These are phyloP conservation scores for Artemisia argyi DNA, from an alignment of 129 eudicot genomes.

Conservation along the genomic window DNA sequence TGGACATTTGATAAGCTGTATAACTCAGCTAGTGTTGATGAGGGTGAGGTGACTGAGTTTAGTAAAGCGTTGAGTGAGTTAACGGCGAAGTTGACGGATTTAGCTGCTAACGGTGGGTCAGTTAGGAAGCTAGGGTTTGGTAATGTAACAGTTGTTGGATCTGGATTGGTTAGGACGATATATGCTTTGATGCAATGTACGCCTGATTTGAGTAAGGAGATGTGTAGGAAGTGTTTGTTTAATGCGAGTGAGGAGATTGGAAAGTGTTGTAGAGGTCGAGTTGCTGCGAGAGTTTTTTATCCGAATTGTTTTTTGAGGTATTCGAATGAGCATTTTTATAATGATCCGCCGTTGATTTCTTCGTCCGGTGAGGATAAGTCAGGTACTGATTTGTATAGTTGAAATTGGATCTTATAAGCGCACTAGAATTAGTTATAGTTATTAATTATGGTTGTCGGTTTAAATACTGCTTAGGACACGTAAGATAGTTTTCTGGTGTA, in stretches of 20 bases:
- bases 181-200: conserved; percentile 59
- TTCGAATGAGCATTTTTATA: conserved; percentile 35
- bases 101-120: conserved; percentile 29
- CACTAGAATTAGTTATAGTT: too few species aligned
- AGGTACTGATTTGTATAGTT: conserved; percentile 19
- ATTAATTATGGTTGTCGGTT: too few species aligned
- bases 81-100: conserved; percentile 8
- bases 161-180: conserved; percentile 23
- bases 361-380: conserved; percentile 3
- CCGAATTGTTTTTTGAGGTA: conserved; percentile 51
- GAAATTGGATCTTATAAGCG: background rate
- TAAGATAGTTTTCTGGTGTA: background rate
- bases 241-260: conserved; percentile 15
- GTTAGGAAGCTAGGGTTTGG: conserved; percentile 28
- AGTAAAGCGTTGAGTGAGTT: conserved; percentile 15
- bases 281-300: conserved; percentile 35
- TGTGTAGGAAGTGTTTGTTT: conserved; percentile 43
- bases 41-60: conserved; percentile 8
- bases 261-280: conserved; percentile 29
- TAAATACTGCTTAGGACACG: too few species aligned
- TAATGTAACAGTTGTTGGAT: conserved; percentile 2
- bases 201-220: conserved; percentile 44
- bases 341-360: conserved; percentile 10
- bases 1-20: conserved; percentile 15
- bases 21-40: conserved; percentile 13